Base-by-base conservation (phyloP, 2,329 filamentous ascomycete genomes). In the Exophiala bonariae region DNA sequence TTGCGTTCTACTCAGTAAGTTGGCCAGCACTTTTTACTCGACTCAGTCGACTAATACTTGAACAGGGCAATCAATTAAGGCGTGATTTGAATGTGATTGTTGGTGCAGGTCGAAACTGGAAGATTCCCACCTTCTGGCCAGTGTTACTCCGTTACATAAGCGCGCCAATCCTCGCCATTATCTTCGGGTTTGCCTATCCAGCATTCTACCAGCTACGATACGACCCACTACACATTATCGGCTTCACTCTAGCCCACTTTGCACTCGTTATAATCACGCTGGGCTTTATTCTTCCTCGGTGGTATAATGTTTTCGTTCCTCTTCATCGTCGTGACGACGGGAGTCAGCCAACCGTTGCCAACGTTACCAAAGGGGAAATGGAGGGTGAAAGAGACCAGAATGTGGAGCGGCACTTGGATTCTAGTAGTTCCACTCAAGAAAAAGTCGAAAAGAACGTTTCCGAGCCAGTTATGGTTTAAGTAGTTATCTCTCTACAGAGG, bases 1-100 rank as follows among this genome's bases (percentile, higher is more conserved):
- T 81, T 14, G 69, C 70, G 1, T 78, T 80, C 51, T 82, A 81
- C 62, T 81, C 78, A n/a, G 78, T 79, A 69, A 63, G 74, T 19
- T 8, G 7, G 11, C 14, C 17, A 18, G 14, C 19, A 16, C 35
- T 7, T 9, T 37, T 37, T 14, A 5, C 9, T 13, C n/a, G 10
- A 19, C 19, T 37, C 35, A 19, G 16, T 7, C 17, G 18, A n/a
- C 7, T 37, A 37, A 37, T 19, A 8, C n/a, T 37, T 17, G 8
- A 18, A 37, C 41, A 79, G 76, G 77, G 77, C 38, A 76, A 80
- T 52, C 78, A 81, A 66, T 69, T 81, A 14, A 69, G 74, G 28
- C 72, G 70, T 17, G 78, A 81, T 54, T 70, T 81, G 18, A 81
- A 81, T 50, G 59, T 72, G 3, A 74, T 79, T 18, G 72, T 82